Percentiles rank a stretch among this genome's conserved stretches.
These are phyloP conservation scores for Penicillium occitanis DNA, from an alignment of 2,329 filamentous ascomycete genomes.

Conservation along the genomic window DNA sequence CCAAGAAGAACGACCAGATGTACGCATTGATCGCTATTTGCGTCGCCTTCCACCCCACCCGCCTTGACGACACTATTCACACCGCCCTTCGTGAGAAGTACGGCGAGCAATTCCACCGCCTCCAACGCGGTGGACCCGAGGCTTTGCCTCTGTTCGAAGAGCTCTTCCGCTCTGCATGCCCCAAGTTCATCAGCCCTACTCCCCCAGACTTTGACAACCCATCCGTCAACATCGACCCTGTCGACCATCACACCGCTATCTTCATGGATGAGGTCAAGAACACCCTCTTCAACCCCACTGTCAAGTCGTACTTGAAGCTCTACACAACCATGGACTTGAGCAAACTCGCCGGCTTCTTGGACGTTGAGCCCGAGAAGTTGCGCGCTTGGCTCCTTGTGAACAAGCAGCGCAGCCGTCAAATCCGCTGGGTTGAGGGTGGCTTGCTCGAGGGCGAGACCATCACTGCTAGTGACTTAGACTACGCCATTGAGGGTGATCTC, in stretches of 20 bases:
- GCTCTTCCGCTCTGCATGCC: constrained; percentile 95
- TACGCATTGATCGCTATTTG: constrained; percentile 98
- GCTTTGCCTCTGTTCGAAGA: constrained; percentile 96
- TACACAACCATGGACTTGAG: constrained; percentile 99
- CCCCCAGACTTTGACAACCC: constrained; percentile 98
- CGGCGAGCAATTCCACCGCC: constrained; percentile 93
- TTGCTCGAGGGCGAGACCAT: constrained; percentile 89
- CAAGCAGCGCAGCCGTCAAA: constrained; percentile 97
- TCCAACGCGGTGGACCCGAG: constrained; percentile 94
- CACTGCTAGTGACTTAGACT: constrained; percentile 93
- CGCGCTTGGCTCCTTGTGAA: constrained; percentile 92
- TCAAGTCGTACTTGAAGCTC: constrained; percentile 97
- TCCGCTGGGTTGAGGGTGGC: constrained; percentile 87
- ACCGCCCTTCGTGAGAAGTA: constrained; percentile 98
- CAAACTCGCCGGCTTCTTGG: constrained; percentile 96
- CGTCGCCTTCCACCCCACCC: constrained; percentile 94
- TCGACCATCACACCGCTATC: constrained; percentile 94
- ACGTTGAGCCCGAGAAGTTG: constrained; percentile 94
- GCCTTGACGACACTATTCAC: constrained; percentile 98
- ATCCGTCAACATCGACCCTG: constrained; percentile 89
- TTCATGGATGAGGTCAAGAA: constrained; percentile 99
- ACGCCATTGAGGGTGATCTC: constrained; percentile 92
- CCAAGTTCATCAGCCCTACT: constrained; percentile 98
- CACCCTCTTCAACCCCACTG: constrained; percentile 95
- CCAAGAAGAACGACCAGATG: constrained; percentile 99